phyloP scores from a whole-genome alignment of 805 yeast species.

The Nakazawaea laoshanensis region DNA sequence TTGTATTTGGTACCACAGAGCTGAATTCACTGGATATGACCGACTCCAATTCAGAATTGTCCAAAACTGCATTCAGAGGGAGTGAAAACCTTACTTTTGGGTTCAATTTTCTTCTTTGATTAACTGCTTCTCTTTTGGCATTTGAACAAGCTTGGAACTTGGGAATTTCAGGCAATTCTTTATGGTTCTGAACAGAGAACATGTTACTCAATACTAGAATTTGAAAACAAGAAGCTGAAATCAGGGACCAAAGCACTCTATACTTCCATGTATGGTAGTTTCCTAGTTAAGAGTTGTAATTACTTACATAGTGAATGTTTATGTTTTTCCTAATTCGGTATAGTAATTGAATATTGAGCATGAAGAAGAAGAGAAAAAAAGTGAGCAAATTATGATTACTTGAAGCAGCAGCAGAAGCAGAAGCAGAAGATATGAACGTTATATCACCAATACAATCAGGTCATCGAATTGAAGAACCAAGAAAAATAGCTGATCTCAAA shows the following conservation, averaged over 20 bases:
- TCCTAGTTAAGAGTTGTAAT: too few species aligned
- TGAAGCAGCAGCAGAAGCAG: too few species aligned
- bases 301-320: too few species aligned
- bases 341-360: neutral
- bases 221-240: too few species aligned
- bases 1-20: neutral
- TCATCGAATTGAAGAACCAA: too few species aligned
- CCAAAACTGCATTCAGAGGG: constrained; percentile 2
- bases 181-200: too few species aligned
- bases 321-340: constrained; percentile 2
- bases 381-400: too few species aligned
- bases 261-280: too few species aligned
- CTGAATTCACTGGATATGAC: neutral
- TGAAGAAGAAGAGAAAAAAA: too few species aligned
- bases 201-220: too few species aligned
- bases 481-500: constrained; percentile 23
- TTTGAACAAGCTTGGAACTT: neutral
- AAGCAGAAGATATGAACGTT: too few species aligned
- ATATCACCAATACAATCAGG: constrained; percentile 1
- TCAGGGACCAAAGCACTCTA: too few species aligned
- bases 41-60: neutral
- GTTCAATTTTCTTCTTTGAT: constrained; percentile 1
- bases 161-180: constrained; percentile 1
- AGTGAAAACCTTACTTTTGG: constrained; percentile 8
- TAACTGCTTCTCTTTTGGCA: neutral